Percentiles rank a stretch among this genome's conserved stretches.
These are phyloP conservation scores for Gliomastix tumulicola DNA, from an alignment of 2,329 filamentous ascomycete species.

Conservation along the genomic window DNA sequence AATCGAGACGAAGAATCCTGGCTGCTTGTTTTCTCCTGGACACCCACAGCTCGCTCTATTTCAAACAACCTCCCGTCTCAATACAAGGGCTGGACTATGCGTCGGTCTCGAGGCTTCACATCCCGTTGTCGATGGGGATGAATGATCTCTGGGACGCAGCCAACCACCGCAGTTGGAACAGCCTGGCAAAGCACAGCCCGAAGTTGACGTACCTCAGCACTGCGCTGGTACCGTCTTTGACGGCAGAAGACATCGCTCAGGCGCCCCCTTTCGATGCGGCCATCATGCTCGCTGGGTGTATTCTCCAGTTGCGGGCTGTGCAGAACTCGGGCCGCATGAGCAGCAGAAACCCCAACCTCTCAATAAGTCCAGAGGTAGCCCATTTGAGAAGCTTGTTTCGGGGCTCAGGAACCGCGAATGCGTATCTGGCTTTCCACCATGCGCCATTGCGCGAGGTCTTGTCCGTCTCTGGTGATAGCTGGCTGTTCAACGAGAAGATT, in stretches of 20 bases:
- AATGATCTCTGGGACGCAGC: slow-evolving; percentile 41
- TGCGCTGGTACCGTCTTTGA: slow-evolving; percentile 23
- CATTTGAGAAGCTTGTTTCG: no score
- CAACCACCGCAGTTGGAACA: no score
- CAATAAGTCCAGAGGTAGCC: no score
- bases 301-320: no score
- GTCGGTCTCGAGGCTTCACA: slow-evolving; percentile 24
- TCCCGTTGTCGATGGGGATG: slow-evolving; percentile 39
- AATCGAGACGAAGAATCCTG: no score
- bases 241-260: slow-evolving; percentile 23
- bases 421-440: slow-evolving; percentile 49
- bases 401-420: slow-evolving; percentile 36
- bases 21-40: slow-evolving; percentile 51
- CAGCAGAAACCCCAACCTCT: no score
- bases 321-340: no score
- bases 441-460: slow-evolving; percentile 52
- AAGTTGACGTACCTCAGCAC: no score
- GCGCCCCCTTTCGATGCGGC: slow-evolving; percentile 29
- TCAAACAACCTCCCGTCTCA: slow-evolving; percentile 35
- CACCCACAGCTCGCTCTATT: slow-evolving; percentile 46
- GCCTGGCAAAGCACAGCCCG: no score
- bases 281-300: slow-evolving; percentile 29
- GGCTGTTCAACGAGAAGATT: slow-evolving; percentile 50
- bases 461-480: slow-evolving; percentile 50
- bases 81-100: slow-evolving; percentile 26